phyloP scores from a whole-genome alignment of 108 stramenopile species.

The Bacterosira constricta region DNA sequence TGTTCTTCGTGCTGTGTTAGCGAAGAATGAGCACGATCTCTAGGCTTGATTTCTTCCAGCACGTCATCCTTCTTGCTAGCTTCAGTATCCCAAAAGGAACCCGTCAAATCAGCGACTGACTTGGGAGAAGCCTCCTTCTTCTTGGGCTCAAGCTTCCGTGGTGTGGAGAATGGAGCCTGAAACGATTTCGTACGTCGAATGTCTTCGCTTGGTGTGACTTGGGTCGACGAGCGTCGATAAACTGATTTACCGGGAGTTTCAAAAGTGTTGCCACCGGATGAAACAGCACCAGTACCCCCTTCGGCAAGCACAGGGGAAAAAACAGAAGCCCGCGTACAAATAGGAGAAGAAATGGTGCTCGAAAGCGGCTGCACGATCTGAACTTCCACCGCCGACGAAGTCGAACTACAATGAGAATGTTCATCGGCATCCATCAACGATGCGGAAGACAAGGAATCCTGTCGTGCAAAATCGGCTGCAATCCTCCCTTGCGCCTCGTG shows the following conservation, averaged over 20 bases:
- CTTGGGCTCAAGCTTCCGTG: too few relatives aligned
- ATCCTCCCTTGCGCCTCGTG: too few relatives aligned
- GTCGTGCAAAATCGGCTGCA: too few relatives aligned
- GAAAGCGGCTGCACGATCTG: constrained; percentile 7
- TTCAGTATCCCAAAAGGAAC: background rate
- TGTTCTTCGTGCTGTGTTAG: too few relatives aligned
- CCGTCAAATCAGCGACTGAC: too few relatives aligned
- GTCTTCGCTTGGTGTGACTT: background rate
- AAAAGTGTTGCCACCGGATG: background rate
- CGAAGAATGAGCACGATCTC: background rate
- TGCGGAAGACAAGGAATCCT: too few relatives aligned
- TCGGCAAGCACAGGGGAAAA: too few relatives aligned
- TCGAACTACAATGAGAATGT: background rate
- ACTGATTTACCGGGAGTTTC: background rate
- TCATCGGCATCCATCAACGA: background rate
- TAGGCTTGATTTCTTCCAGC: background rate
- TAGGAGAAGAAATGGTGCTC: background rate
- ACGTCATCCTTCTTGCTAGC: background rate
- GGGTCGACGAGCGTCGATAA: background rate
- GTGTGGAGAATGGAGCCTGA: background rate
- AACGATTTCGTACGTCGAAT: constrained; percentile 5
- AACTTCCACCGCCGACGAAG: background rate
- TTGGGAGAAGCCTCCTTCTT: too few relatives aligned
- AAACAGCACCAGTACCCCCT: too few relatives aligned
- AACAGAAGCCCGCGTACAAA: background rate